Evolutionary conservation across 108 stramenopile genomes (phyloP).

Genomic region (Cyclostephanos invisitatus): DNA sequence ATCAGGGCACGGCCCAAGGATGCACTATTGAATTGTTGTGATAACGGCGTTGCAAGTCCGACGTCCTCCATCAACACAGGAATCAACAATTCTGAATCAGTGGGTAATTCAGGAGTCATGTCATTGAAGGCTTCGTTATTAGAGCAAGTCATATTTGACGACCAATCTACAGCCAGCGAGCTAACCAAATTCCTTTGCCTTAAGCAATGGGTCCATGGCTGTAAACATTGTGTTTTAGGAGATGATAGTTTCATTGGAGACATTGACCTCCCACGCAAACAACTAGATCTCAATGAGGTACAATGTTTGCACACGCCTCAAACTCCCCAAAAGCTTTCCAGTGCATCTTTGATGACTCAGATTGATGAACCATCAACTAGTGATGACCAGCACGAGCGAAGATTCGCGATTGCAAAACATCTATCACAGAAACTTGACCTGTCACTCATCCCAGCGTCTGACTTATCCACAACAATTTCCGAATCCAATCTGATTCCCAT

Average conservation of each 20-base stretch:
- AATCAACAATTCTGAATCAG: background rate
- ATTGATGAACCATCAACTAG: slow-evolving; percentile 20
- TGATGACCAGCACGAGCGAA: slow-evolving; percentile 20
- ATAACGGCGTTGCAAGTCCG: background rate
- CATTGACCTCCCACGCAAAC: slow-evolving; percentile 19
- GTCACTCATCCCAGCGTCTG: slow-evolving; percentile 47
- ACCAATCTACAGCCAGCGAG: slow-evolving; percentile 38
- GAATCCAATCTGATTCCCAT: slow-evolving; percentile 34
- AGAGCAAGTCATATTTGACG: slow-evolving; percentile 46
- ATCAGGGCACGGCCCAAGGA: slow-evolving; percentile 41
- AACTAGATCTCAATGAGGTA: slow-evolving; percentile 11
- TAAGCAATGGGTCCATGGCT: slow-evolving; percentile 39
- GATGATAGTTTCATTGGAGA: slow-evolving; percentile 8
- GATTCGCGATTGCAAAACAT: slow-evolving; percentile 21
- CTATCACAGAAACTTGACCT: slow-evolving; percentile 41
- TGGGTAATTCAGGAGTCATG: slow-evolving; percentile 28
- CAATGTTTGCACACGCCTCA: slow-evolving; percentile 9
- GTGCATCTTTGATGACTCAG: slow-evolving; percentile 3
- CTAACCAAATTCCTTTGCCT: slow-evolving; percentile 42
- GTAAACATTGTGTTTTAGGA: slow-evolving; percentile 16
- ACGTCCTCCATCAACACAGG: background rate
- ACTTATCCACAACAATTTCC: slow-evolving; percentile 34
- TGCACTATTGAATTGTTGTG: slow-evolving; percentile 29
- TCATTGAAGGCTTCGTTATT: slow-evolving; percentile 34
- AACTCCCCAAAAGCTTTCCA: background rate